These are phyloP conservation scores for Podaxis mareebaensis DNA, from an alignment of 768 basidiomycete species.

Conservation along the genomic window DNA sequence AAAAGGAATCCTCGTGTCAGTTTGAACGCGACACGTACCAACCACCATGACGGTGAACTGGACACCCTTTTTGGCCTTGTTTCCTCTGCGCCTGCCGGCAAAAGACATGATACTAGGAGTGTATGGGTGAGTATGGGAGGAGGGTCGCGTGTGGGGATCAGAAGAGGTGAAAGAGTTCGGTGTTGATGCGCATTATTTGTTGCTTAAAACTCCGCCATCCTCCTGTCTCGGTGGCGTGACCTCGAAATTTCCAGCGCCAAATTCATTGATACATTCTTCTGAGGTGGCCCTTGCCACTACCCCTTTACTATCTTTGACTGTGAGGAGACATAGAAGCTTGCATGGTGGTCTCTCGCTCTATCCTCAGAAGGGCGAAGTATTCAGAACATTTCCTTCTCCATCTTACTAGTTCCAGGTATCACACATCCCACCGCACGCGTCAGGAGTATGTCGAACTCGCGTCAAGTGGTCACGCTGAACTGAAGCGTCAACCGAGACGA, in stretches of 20 bases:
- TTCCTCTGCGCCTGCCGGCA: constrained; percentile 82
- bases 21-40: constrained; percentile 56
- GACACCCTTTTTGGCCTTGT: constrained; percentile 99
- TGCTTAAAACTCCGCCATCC: constrained; percentile 40
- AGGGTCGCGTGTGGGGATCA: constrained; percentile 23
- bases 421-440: constrained; percentile 11
- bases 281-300: background rate
- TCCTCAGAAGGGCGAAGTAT: constrained; percentile 1
- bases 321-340: constrained; percentile 3
- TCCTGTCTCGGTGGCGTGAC: constrained; percentile 29
- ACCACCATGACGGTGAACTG: constrained; percentile 98
- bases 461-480: background rate
- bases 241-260: constrained; percentile 18
- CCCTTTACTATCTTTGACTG: constrained; percentile 2
- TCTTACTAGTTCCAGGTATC: background rate
- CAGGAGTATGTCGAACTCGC: constrained; percentile 10
- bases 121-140: constrained; percentile 17
- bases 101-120: constrained; percentile 64
- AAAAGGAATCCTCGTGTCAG: constrained; percentile 14
- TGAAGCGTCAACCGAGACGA: constrained; percentile 14
- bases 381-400: background rate
- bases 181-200: constrained; percentile 29
- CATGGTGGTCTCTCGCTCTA: constrained; percentile 12
- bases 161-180: constrained; percentile 30
- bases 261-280: constrained; percentile 5